These are phyloP conservation scores for Neurospora sp. DNA, from an alignment of 495 filamentous ascomycete species.

Conservation along the genomic window DNA sequence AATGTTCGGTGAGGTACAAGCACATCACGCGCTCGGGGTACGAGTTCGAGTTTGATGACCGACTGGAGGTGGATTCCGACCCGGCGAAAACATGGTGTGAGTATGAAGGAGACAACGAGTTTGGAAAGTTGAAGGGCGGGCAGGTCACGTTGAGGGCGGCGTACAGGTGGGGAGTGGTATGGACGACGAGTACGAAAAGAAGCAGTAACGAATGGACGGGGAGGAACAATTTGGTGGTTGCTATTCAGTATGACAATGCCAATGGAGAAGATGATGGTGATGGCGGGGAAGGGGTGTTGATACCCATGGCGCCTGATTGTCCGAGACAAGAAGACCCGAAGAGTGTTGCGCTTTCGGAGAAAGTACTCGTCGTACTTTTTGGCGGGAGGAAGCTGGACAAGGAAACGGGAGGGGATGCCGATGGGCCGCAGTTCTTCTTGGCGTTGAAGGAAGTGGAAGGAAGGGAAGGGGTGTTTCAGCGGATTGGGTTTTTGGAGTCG, in stretches of 20 bases:
- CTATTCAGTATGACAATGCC: background rate
- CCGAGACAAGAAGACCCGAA: conserved; percentile 3
- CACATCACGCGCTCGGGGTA: conserved; percentile 4
- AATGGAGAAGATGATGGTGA: background rate
- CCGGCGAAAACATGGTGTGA: conserved; percentile 5
- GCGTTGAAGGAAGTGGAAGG: conserved; percentile 4
- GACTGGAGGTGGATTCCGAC: conserved; percentile 1
- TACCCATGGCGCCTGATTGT: conserved; percentile 6
- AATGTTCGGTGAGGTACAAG: background rate
- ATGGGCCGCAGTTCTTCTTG: conserved; percentile 5
- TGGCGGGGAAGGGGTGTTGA: background rate
- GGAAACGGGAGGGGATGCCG: background rate
- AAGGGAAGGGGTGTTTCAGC: background rate
- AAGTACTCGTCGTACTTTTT: conserved; percentile 5
- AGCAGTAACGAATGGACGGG: background rate
- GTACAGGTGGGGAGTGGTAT: conserved; percentile 1
- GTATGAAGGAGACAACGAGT: conserved; percentile 2
- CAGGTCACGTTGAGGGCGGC: conserved; percentile 4
- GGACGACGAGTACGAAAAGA: background rate
- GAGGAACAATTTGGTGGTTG: background rate
- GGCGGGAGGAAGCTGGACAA: conserved; percentile 1
- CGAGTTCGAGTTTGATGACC: background rate
- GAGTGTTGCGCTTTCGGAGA: conserved; percentile 1
- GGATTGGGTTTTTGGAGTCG: conserved; percentile 10
- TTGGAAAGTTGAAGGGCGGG: background rate